Base-by-base conservation (phyloP, 2,329 filamentous ascomycete genomes). In the Salinomyces thailandicus region DNA sequence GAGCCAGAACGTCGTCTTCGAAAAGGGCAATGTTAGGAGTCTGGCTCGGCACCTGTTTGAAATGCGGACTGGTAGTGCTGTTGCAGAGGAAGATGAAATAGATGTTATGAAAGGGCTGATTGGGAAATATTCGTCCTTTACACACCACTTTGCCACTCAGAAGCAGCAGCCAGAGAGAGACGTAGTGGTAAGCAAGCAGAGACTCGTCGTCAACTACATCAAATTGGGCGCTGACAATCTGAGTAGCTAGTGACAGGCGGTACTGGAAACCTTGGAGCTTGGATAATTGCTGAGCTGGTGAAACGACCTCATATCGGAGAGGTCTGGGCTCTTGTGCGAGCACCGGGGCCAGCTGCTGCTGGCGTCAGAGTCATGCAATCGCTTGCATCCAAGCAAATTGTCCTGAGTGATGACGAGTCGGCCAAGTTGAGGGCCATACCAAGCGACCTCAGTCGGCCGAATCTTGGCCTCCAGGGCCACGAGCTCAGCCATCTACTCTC, bases 181-280 rank as follows among this genome's bases (percentile, higher is more conserved):
- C 19, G 55, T 77, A 1, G 35, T 37, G 29, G 17, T 30, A 5
- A 30, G 27, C 2, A 7, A 24, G n/a, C 20, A n/a, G n/a, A 7
- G n/a, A 24, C 20, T n/a, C n/a, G 20, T 24, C 20, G 7, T n/a
- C 20, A 24, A 24, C 20, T 7, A 7, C 7, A 7, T 7, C 20
- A 24, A n/a, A 7, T n/a, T 24, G 20, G n/a, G 7, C 20, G n/a
- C 20, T 24, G 20, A 24, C 20, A 24, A 7, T 7, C 20, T 7
- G 20, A 7, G 3, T 14, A 30, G 27, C 29, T 53, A 19, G 43
- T 82, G 3, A 82, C 78, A 0, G 79, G 79, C 2, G 69, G 71
- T 0, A 82, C 79, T 0, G 79, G 79, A 1, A 77, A 76, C 2
- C 62, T 82, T 0, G 79, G 79, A 1, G 66, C 73, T 0, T 75